Evolutionary conservation across 225 moss, liverwort and hornwort genomes (phyloP), one percentile per base, ranked within the genome.

Genomic region (Physcomitrium patens): DNA sequence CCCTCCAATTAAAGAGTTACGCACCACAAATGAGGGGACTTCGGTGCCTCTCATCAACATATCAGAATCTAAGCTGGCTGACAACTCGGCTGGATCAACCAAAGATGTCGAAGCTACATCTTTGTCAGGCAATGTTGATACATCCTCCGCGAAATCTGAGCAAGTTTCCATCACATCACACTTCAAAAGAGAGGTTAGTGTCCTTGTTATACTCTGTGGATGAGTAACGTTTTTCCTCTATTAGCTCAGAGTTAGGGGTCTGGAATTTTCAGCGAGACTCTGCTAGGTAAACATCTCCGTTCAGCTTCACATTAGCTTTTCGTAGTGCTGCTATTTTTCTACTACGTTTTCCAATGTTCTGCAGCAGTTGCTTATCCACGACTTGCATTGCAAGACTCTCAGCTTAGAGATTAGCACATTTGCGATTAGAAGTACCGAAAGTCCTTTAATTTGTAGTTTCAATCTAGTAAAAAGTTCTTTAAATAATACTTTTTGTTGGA

Each of bases 171-270:
- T 70, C 22, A 22, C 37, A 42, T 15, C 75, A 52, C 27, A 67
- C 47, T 57, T 9, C 28, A 78, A 71, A 49, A 48, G 55, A 37
- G 88, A 82, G 85, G 88, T 85, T 52, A 83, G 82, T 71, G 44
- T 76, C 76, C 23, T 48, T 22, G 52, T 24, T 47, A 31, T 66
- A 12, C 50, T 28, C 65, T 28, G 5, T 31, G 8, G n/a, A 46
- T 22, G 45, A 46, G 9, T 28, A 59, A 59, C 47, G 55, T 67
- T 71, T 63, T 55, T 41, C n/a, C 23, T 13, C 26, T 61, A 18
- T 77, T 18, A 20, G 18, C 23, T 12, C 1, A 9, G 19, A 18
- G 18, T 18, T 57, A 18, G 57, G 23, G 19, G 7, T 18, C 10
- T 18, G 3, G 52, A 20, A 70, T 69, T 75, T 69, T 13, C 56